Evolutionary conservation across 2,329 filamentous ascomycete species (phyloP).

Genomic region (Talaromyces sp.): DNA sequence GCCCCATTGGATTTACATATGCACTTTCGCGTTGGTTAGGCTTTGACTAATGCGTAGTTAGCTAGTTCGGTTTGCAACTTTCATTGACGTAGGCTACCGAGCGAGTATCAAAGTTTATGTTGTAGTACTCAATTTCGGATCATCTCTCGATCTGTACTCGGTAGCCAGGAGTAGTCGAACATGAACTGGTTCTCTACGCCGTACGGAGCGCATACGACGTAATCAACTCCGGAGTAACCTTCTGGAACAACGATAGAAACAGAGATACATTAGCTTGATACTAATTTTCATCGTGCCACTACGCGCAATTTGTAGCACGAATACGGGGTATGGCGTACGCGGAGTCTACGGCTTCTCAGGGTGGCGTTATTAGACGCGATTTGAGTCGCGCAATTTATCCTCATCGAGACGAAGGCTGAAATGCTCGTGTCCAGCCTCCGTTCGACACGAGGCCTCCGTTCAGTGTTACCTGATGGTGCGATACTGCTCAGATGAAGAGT

Average conservation of each 20-base stretch:
- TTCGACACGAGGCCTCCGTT: too few relatives aligned
- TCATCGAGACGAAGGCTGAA: background rate
- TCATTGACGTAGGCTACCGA: background rate
- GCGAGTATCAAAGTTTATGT: background rate
- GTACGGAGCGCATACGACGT: background rate
- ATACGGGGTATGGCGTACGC: background rate
- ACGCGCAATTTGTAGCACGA: background rate
- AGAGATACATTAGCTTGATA: background rate
- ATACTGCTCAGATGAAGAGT: background rate
- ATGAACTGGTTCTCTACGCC: background rate
- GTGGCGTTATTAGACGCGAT: slow-evolving; percentile 1
- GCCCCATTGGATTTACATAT: background rate
- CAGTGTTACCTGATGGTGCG: background rate
- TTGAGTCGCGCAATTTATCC: background rate
- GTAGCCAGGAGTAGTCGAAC: background rate
- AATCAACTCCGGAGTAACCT: background rate
- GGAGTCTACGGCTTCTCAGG: background rate
- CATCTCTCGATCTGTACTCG: background rate
- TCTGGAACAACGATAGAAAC: slow-evolving; percentile 19
- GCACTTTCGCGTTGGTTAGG: background rate
- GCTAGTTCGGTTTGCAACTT: background rate
- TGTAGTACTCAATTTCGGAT: background rate
- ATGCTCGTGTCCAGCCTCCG: background rate
- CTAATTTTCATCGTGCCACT: background rate
- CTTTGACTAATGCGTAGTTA: background rate